Evolutionary conservation across 1,139 yeast genomes (phyloP), one percentile per base, ranked within the genome.

Genomic region (Trichomonascaceae sp.): DNA sequence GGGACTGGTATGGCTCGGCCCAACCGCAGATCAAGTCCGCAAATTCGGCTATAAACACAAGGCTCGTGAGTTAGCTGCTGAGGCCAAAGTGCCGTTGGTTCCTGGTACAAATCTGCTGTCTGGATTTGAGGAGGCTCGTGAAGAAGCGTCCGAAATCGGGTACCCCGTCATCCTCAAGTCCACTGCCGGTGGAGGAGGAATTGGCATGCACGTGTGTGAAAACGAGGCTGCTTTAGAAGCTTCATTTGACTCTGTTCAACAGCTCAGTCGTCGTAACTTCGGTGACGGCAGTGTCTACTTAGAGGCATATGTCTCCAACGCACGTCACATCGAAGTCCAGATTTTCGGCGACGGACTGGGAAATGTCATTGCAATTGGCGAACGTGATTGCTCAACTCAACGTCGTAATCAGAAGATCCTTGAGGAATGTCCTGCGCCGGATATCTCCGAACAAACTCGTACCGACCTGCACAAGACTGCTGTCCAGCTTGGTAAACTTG

Each of bases 181-280:
- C 19, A 91, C 98, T 58, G 98, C 98, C 38, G 99, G 99, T 69
- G 99, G 99, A 64, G 99, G 99, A 70, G 99, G 99, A 72, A 93
- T 91, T 66, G 99, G 99, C 60, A 76, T 93, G 63, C 97, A 90
- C 70, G 85, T 90, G 68, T 97, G 91, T 57, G 96, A 90, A 65
- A 79, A 83, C 47, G 88, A 82, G 62, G 82, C 72, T 15, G 96
- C 91, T 57, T 83, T 91, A 59, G 87, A 82, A 71, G 74, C 85
- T 60, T 95, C 91, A 15, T 91, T 89, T 71, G 86, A 82, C 63
- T 84, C 96, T 3, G 98, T 93, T 47, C 87, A 87, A 68, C 96
- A 89, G 72, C 97, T 90, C 73, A 98, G 97, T 59, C 79, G 83
- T 66, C 82, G 95, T 0, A 91, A 88, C 69, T 93, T 93, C 67